A percentile compares a stretch with the other conserved stretches of the same genome.
phyloP scores from a whole-genome alignment of 169 alveolate species.

The Babesia divergens region DNA sequence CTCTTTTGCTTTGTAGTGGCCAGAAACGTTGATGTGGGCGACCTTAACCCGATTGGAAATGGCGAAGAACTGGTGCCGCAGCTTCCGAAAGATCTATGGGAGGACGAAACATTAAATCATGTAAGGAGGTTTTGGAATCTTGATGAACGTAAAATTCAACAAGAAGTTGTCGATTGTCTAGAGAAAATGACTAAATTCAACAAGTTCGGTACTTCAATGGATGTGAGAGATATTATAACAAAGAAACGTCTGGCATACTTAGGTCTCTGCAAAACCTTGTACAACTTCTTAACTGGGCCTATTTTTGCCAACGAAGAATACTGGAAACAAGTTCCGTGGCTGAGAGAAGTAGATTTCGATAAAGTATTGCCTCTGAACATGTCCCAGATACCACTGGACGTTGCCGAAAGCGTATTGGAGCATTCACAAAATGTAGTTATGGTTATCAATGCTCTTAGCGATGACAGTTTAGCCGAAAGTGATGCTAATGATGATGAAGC shows the following conservation, averaged over 20 bases:
- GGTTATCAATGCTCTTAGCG: slow-evolving; percentile 1
- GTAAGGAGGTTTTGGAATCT: slow-evolving; percentile 6
- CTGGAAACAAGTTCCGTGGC: slow-evolving; percentile 1
- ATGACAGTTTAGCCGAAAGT: background rate
- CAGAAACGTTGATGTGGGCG: slow-evolving; percentile 3
- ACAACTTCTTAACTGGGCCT: slow-evolving; percentile 9
- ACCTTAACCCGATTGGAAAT: background rate
- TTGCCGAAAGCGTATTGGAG: slow-evolving; percentile 17
- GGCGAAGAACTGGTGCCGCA: background rate
- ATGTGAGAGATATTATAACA: slow-evolving; percentile 17
- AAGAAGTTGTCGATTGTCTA: slow-evolving; percentile 12
- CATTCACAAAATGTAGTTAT: slow-evolving; percentile 14
- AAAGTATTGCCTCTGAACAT: slow-evolving; percentile 33
- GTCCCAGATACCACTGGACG: slow-evolving; percentile 23
- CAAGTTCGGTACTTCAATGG: slow-evolving; percentile 38
- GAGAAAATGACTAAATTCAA: slow-evolving; percentile 34
- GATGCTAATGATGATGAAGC: background rate
- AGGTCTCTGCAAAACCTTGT: slow-evolving; percentile 9
- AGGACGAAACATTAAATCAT: background rate
- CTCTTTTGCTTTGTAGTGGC: slow-evolving; percentile 41
- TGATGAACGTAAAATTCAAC: background rate
- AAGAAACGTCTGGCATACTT: slow-evolving; percentile 25
- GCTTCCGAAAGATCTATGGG: background rate
- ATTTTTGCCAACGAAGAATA: background rate
- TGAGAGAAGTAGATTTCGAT: slow-evolving; percentile 5